Evolutionary conservation across 345 rosid genomes (phyloP), one percentile per base, ranked within the genome.

Genomic region (Rhodomyrtus tomentosa): DNA sequence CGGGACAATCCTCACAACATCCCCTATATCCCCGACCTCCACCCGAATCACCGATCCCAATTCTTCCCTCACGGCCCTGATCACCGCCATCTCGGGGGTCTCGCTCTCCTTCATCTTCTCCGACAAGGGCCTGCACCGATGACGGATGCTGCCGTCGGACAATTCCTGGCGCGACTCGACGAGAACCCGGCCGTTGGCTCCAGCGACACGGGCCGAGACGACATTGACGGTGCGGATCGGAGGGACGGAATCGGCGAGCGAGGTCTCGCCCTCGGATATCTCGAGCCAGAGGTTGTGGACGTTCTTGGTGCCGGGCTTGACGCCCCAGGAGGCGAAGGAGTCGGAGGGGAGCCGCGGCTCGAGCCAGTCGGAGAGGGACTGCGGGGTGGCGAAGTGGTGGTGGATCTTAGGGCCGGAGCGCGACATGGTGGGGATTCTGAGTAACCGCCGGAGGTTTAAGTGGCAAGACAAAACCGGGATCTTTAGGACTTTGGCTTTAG

Each of bases 261-360:
- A 88, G 53, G 93, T 92, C 85, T 95, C 98, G 29, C 98, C 99
- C 51, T 95, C 93, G 85, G 95, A 89, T 52, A 96, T 92, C 84
- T 96, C 98, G 13, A 96, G 95, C 98, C 98, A 96, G 91, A 96
- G 99, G 84, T 96, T 96, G 84, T 96, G 97, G 83, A 96, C 92
- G 89, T 96, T 96, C 89, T 96, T 96, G 87, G 99, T 96, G 56
- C 98, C 99, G 29, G 97, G 98, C 76, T 91, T 95, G 81, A 93
- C 90, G 16, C 99, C 99, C 98, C 98, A 96, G 1, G 95, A 90
- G 50, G 96, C 92, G 83, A 96, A 91, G 3, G 98, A 94, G 18
- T 93, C 97, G 24, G 98, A 92, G 24, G 99, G 97, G 48, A 96
- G 74, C 7, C 97, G 95, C 2, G 96, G 93, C 36, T 89, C 89